Conservation (phyloP, 1,284 basidiomycete species). For the Ganoderma sinense region DNA sequence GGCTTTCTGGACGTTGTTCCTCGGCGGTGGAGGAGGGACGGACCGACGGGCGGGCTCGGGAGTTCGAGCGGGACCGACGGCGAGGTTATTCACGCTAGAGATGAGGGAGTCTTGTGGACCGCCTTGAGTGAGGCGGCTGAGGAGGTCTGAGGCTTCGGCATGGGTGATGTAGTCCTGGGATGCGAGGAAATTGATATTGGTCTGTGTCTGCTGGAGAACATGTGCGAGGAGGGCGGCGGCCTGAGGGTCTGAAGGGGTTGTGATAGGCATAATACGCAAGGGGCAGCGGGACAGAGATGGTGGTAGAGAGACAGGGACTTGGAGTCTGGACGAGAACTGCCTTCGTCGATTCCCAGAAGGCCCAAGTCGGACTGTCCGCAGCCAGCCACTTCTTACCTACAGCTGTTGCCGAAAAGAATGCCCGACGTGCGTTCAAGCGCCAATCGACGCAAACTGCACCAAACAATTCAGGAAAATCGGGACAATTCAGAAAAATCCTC, state of each 20-base stretch:
- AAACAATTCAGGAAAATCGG: no score
- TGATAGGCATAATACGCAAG: conserved; percentile 22
- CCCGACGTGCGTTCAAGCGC: no score
- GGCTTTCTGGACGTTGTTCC: conserved; percentile 47
- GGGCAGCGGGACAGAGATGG: background rate
- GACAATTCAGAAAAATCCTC: no score
- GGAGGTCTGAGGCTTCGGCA: conserved; percentile 59
- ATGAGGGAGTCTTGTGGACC: conserved; percentile 44
- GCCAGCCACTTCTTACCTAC: no score
- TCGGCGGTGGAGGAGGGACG: conserved; percentile 41
- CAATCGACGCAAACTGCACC: no score
- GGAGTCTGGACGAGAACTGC: no score
- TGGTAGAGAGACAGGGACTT: background rate
- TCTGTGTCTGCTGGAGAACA: conserved; percentile 66
- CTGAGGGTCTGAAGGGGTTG: conserved; percentile 34
- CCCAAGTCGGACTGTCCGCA: no score
- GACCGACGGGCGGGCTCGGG: conserved; percentile 35
- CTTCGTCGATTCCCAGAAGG: no score
- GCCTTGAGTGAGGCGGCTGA: conserved; percentile 50
- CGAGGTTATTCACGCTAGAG: conserved; percentile 29
- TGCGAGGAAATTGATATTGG: conserved; percentile 68
- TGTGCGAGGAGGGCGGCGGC: conserved; percentile 57
- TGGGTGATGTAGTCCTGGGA: conserved; percentile 62
- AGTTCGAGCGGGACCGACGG: conserved; percentile 28
- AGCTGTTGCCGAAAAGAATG: no score